Base-by-base conservation (phyloP, 192 early-diverging fungal species). In the Podila epicladia region DNA sequence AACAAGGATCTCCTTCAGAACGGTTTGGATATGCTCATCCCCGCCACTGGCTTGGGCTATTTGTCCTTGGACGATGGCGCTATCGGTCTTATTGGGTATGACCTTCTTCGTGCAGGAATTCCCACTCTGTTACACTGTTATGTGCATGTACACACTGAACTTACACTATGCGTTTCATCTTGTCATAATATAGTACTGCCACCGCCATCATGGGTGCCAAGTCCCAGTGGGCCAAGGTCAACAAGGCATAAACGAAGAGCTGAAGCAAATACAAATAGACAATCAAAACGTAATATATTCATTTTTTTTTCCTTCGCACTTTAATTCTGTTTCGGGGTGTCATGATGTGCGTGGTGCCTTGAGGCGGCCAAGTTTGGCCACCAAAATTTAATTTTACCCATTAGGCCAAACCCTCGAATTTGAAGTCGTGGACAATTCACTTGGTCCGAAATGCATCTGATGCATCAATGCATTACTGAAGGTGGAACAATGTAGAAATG, bases 131-230 rank as follows among this genome's bases (percentile, higher is more conserved):
- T 49, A 50, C 41, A 5, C 15, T 58, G 12, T 51, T 53, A 9
- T 57, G 26, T 31, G 17, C 11, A 26, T 26, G 38, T 13, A 66
- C 29, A 37, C 31, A 9, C 11, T 32, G 49, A 22, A 32, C n/a
- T 64, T 9, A 31, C 1, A 17, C n/a, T 51, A 31, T 28, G 4
- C 70, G 20, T 53, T 58, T 60, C 50, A 35, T 58, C 29, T n/a
- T 48, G 5, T 55, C 58, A 33, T 60, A 9, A 51, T 71, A 31
- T 76, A 88, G 87, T 71, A 86, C 90, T 29, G 73, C 86, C 41
- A 93, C 93, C 19, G 90, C 92, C n/a, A 69, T 94, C 60, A 86
- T 95, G 75, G 92, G 91, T 35, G 91, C 78, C 69, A 68, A 84
- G 55, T 65, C 82, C 22, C 89, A 90, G 65, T 90, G 89, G 89